Conservation (phyloP, 208 protist species). For the Leishmania braziliensis region DNA sequence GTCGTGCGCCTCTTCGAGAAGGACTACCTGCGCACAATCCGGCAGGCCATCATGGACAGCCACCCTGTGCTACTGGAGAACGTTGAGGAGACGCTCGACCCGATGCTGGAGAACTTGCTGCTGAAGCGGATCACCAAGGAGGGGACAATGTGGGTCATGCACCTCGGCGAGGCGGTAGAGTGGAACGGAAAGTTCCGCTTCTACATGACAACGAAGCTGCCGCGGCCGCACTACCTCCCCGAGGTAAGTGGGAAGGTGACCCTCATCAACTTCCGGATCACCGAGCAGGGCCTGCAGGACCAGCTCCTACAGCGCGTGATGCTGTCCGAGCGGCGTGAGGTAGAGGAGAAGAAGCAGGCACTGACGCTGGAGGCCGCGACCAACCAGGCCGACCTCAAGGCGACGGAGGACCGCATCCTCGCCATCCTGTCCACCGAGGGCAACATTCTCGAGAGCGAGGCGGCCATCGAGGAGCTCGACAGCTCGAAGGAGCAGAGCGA, state of each 20-base stretch:
- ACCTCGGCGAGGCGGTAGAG: conserved; percentile 96
- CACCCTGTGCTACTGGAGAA: conserved; percentile 96
- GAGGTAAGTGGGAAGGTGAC: conserved; percentile 97
- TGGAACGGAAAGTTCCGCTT: conserved; percentile 96
- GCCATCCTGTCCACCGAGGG: conserved; percentile 87
- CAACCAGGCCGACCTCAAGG: conserved; percentile 89
- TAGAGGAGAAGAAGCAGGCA: conserved; percentile 96
- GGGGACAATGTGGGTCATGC: conserved; percentile 88
- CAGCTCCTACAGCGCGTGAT: conserved; percentile 96
- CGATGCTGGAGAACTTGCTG: conserved; percentile 97
- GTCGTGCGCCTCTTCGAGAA: conserved; percentile 81
- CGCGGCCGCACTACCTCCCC: conserved; percentile 97
- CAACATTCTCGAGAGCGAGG: conserved; percentile 96
- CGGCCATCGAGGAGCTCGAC: conserved; percentile 94
- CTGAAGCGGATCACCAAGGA: conserved; percentile 94
- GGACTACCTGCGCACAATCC: conserved; percentile 88
- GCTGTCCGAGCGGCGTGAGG: conserved; percentile 92
- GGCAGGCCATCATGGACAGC: conserved; percentile 94
- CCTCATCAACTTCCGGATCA: conserved; percentile 98
- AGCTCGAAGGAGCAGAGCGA: conserved; percentile 95
- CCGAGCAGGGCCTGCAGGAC: conserved; percentile 95
- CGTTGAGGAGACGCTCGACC: conserved; percentile 96
- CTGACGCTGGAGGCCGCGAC: conserved; percentile 92
- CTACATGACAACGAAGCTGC: conserved; percentile 98
- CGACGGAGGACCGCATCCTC: conserved; percentile 92